Evolutionary conservation across 2,329 filamentous ascomycete species (phyloP).

Genomic region (Pseudonectria foliicola): DNA sequence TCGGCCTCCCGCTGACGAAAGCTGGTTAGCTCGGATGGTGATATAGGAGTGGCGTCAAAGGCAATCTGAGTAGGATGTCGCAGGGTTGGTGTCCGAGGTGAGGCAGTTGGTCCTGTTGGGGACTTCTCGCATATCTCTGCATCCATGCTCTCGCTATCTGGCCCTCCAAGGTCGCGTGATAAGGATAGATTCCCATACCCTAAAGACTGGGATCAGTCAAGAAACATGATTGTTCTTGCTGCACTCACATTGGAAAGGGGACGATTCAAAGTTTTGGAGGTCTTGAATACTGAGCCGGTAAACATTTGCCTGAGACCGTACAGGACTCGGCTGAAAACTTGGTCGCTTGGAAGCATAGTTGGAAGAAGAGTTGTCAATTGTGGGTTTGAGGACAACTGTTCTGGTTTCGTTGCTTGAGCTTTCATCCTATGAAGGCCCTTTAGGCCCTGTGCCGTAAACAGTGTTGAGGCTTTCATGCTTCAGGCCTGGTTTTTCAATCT

Average conservation of each 20-base stretch:
- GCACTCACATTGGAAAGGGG: conserved; percentile 27
- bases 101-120: background rate
- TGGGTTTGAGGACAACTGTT: conserved; percentile 8
- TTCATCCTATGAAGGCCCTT: conserved; percentile 2
- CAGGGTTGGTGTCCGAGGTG: background rate
- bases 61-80: background rate
- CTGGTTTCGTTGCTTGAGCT: conserved; percentile 7
- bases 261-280: conserved; percentile 28
- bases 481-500: too few species aligned
- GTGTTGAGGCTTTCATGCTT: too few species aligned
- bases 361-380: conserved; percentile 24
- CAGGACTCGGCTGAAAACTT: conserved; percentile 28
- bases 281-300: conserved; percentile 25
- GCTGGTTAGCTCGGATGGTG: conserved; percentile 30
- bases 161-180: conserved; percentile 9
- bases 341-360: conserved; percentile 27
- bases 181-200: conserved; percentile 17
- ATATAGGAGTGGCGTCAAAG: conserved; percentile 7
- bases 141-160: conserved; percentile 20
- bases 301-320: conserved; percentile 17
- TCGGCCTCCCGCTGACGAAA: conserved; percentile 32
- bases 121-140: conserved; percentile 17
- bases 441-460: background rate
- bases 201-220: conserved; percentile 1
- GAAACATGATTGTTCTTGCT: too few species aligned